A percentile compares a stretch with the other conserved stretches of the same genome.
phyloP scores from a whole-genome alignment of 148 eudicot genomes.

The Rhododendron vialii region DNA sequence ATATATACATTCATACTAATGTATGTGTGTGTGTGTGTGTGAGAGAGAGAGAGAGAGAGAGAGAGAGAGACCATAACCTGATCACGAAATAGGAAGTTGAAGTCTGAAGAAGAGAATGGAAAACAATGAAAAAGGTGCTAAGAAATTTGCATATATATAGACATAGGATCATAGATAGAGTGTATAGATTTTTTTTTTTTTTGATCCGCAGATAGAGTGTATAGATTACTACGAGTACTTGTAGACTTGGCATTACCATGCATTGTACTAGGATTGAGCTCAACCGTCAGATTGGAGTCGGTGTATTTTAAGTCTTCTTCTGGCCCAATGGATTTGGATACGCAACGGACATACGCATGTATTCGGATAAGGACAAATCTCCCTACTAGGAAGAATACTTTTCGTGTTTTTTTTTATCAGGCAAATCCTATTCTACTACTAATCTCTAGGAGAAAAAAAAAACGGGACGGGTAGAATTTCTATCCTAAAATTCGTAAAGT shows the following conservation, averaged over 20 bases:
- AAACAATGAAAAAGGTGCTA: background rate
- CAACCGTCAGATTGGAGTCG: background rate
- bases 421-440: background rate
- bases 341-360: background rate
- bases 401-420: background rate
- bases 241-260: background rate
- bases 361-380: background rate
- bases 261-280: background rate
- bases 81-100: background rate
- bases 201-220: too few species aligned
- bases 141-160: background rate
- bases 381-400: background rate
- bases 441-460: too few species aligned
- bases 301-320: background rate
- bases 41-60: background rate
- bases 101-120: background rate
- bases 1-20: background rate
- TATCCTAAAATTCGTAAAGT: too few species aligned
- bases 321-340: background rate
- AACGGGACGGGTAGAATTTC: too few species aligned
- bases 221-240: background rate
- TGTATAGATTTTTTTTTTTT: background rate
- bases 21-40: background rate
- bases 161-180: background rate
- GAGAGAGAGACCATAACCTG: background rate